A percentile compares a stretch with the other conserved stretches of the same genome.
These are phyloP conservation scores for Plasmodium gallinaceum DNA, from an alignment of 169 alveolate genomes.

Conservation along the genomic window DNA sequence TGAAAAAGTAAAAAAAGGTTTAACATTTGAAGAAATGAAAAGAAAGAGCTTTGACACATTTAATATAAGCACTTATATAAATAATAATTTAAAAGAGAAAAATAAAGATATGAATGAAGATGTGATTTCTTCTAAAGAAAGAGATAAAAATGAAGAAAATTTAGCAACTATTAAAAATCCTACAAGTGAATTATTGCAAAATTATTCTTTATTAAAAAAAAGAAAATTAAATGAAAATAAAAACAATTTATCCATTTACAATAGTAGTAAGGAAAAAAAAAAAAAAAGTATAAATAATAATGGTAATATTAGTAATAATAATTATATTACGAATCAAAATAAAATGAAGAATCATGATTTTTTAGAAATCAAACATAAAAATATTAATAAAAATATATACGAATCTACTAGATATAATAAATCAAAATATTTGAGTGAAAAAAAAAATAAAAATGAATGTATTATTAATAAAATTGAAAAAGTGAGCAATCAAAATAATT, in stretches of 20 bases:
- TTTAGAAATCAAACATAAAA: too few species aligned
- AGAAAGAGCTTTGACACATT: slow-evolving; percentile 48
- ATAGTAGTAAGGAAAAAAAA: background rate
- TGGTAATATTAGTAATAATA: background rate
- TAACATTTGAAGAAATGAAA: slow-evolving; percentile 50
- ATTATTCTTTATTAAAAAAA: background rate
- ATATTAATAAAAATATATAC: too few species aligned
- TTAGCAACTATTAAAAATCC: background rate
- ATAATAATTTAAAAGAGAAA: background rate
- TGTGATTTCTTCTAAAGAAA: background rate
- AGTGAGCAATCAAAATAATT: too few species aligned
- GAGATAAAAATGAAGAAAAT: background rate
- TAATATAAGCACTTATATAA: background rate
- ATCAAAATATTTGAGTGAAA: too few species aligned
- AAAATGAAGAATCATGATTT: too few species aligned
- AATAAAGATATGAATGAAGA: slow-evolving; percentile 2
- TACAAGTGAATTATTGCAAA: slow-evolving; percentile 2
- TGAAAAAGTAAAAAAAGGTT: slow-evolving; percentile 37
- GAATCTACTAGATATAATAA: too few species aligned
- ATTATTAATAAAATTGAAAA: too few species aligned
- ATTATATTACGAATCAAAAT: background rate
- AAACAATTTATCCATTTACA: background rate
- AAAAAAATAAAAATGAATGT: too few species aligned
- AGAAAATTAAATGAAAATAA: slow-evolving; percentile 6
- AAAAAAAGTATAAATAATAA: background rate